These are phyloP conservation scores for Phytophthora hibernalis DNA, from an alignment of 352 stramenopile species.

Conservation along the genomic window DNA sequence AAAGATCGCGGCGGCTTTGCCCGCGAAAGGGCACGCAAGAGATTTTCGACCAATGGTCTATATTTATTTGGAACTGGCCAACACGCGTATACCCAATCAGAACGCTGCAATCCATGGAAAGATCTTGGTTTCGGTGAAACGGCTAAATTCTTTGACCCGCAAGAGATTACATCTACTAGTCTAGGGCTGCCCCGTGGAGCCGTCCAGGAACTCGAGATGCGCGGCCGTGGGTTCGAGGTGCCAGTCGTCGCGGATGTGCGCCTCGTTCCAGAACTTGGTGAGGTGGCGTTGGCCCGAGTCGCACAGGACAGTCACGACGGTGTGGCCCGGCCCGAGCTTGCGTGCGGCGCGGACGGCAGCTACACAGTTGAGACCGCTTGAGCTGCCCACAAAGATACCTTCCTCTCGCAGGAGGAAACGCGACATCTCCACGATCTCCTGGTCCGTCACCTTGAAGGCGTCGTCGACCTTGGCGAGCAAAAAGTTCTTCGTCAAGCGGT, in stretches of 20 bases:
- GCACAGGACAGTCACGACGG: slow-evolving; percentile 88
- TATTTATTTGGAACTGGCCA: background rate
- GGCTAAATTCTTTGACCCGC: background rate
- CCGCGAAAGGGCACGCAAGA: slow-evolving; percentile 8
- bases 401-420: slow-evolving; percentile 96
- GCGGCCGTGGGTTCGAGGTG: slow-evolving; percentile 57
- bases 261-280: slow-evolving; percentile 90
- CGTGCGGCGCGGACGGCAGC: slow-evolving; percentile 75
- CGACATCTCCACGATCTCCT: slow-evolving; percentile 98
- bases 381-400: slow-evolving; percentile 96
- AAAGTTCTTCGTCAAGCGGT: slow-evolving; percentile 98
- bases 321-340: slow-evolving; percentile 83
- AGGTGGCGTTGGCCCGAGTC: slow-evolving; percentile 91
- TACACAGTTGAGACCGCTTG: slow-evolving; percentile 87
- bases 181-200: slow-evolving; percentile 72
- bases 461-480: slow-evolving; percentile 89
- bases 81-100: slow-evolving; percentile 16
- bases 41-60: slow-evolving; percentile 19
- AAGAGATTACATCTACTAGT: background rate
- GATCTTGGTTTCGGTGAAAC: slow-evolving; percentile 23
- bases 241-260: slow-evolving; percentile 78
- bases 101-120: slow-evolving; percentile 36
- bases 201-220: slow-evolving; percentile 79
- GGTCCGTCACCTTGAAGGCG: slow-evolving; percentile 91
- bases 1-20: background rate